A percentile compares a stretch with the other conserved stretches of the same genome.
Evolutionary conservation across 441 rosid genomes (phyloP).

Genomic region (Gossypium davidsonii): DNA sequence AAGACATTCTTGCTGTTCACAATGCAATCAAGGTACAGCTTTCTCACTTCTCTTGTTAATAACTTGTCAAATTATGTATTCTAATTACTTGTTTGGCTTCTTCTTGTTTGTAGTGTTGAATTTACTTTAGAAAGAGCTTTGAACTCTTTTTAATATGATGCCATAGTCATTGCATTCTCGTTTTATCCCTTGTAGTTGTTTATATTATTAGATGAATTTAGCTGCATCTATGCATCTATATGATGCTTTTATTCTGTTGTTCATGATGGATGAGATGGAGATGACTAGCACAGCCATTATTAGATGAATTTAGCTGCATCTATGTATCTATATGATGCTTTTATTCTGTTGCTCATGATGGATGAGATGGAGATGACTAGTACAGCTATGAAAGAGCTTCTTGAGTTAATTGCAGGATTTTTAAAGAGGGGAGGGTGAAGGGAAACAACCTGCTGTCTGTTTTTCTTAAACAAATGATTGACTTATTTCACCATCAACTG

Average conservation of each 20-base stretch:
- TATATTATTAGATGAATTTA: neutral
- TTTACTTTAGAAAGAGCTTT: neutral
- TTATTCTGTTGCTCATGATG: neutral
- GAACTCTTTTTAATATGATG: neutral
- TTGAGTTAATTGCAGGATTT: neutral
- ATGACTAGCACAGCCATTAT: neutral
- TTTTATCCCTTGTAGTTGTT: neutral
- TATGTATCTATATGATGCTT: neutral
- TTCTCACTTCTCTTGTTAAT: neutral
- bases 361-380: neutral
- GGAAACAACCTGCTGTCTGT: neutral
- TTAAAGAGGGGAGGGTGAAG: neutral
- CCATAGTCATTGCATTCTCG: neutral
- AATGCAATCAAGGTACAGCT: slow-evolving; percentile 59
- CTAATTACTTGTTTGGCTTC: neutral
- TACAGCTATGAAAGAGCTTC: neutral
- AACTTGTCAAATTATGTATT: neutral
- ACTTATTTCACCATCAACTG: neutral
- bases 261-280: neutral
- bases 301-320: neutral
- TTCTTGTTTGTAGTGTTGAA: neutral
- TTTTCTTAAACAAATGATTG: neutral
- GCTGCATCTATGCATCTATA: neutral
- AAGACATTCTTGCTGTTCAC: slow-evolving; percentile 59
- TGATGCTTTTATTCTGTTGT: neutral